Evolutionary conservation across 352 stramenopile genomes (phyloP).

Genomic region (Globisporangium middletonii): DNA sequence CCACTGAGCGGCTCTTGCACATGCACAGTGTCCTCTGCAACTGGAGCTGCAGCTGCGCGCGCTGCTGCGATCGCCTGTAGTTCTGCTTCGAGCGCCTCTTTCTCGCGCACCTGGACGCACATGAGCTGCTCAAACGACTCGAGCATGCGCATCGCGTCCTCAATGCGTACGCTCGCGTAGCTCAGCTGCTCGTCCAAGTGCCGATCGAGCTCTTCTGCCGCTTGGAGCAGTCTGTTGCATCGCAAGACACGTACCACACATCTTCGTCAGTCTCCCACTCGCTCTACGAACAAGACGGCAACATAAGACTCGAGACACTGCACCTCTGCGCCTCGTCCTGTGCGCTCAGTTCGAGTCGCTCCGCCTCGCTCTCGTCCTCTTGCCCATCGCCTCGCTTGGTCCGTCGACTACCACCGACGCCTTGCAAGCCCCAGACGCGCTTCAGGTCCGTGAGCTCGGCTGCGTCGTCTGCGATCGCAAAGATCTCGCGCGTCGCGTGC

Average conservation of each 20-base stretch:
- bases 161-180: conserved; percentile 23
- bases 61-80: too few species aligned
- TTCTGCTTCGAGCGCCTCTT: conserved; percentile 5
- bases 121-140: conserved; percentile 31
- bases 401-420: conserved; percentile 1
- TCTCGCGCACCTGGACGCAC: conserved; percentile 24
- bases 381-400: background rate
- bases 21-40: background rate
- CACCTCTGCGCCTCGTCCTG: conserved; percentile 4
- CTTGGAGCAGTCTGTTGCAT: conserved; percentile 23
- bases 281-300: too few species aligned
- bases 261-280: background rate
- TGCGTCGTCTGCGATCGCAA: conserved; percentile 29
- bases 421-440: conserved; percentile 43
- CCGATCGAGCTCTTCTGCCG: conserved; percentile 35
- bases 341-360: too few species aligned
- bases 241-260: too few species aligned
- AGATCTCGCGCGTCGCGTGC: conserved; percentile 23
- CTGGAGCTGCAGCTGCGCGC: background rate
- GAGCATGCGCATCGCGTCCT: conserved; percentile 29
- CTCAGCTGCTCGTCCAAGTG: conserved; percentile 39
- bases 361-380: background rate
- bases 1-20: background rate
- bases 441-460: conserved; percentile 43
- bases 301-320: background rate